Evolutionary conservation across 2,329 filamentous ascomycete species (phyloP).

Genomic region (Trichoderma polysporum): DNA sequence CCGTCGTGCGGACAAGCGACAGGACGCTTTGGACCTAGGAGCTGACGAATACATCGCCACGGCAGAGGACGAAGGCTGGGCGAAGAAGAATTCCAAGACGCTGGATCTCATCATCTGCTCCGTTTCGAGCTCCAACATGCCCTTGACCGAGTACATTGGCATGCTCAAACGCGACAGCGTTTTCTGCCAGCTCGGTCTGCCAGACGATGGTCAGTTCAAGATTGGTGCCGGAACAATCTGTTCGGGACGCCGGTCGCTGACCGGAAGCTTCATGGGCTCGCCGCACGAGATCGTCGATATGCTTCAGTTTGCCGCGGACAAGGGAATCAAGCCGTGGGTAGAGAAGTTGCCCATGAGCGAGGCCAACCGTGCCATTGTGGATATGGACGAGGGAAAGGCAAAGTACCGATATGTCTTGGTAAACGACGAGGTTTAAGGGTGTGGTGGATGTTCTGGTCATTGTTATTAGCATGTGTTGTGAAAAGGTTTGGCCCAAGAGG

Average conservation of each 20-base stretch:
- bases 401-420: slow-evolving; percentile 48
- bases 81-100: slow-evolving; percentile 46
- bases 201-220: slow-evolving; percentile 18
- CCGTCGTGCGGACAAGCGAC: slow-evolving; percentile 50
- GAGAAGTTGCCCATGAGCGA: slow-evolving; percentile 54
- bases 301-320: slow-evolving; percentile 56
- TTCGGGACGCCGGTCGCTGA: slow-evolving; percentile 40
- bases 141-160: slow-evolving; percentile 58
- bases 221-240: slow-evolving; percentile 47
- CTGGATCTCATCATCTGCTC: slow-evolving; percentile 61
- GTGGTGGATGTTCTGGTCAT: neutral
- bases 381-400: slow-evolving; percentile 55
- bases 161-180: slow-evolving; percentile 59
- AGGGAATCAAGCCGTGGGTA: slow-evolving; percentile 58
- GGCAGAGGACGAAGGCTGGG: slow-evolving; percentile 50
- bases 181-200: slow-evolving; percentile 62
- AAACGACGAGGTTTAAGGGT: slow-evolving; percentile 33
- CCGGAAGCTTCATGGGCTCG: slow-evolving; percentile 48
- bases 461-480: neutral
- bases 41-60: slow-evolving; percentile 49
- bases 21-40: slow-evolving; percentile 56
- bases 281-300: slow-evolving; percentile 59
- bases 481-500: neutral
- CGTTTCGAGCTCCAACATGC: slow-evolving; percentile 55
- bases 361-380: slow-evolving; percentile 53